Evolutionary conservation across 2,329 filamentous ascomycete species (phyloP).

Genomic region (Fusarium haematococcum): DNA sequence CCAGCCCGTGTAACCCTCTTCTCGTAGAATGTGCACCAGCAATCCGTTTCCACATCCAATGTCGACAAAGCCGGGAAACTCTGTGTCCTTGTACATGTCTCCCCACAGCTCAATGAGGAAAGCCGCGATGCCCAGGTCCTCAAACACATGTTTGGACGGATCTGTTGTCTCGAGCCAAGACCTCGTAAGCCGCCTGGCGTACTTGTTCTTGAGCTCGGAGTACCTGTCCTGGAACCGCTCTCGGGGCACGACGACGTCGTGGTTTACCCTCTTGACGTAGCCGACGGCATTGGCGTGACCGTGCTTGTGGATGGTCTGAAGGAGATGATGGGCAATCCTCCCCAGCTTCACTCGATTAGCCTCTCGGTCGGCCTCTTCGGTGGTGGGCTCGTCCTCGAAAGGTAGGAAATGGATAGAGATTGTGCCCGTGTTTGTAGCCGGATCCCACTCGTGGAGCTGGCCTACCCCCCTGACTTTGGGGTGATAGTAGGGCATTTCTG

Average conservation of each 20-base stretch:
- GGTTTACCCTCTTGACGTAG: conserved; percentile 84
- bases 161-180: conserved; percentile 89
- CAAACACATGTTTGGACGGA: conserved; percentile 92
- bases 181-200: conserved; percentile 78
- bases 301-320: conserved; percentile 79
- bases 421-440: conserved; percentile 55
- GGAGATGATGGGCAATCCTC: conserved; percentile 76
- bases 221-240: conserved; percentile 86
- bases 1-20: conserved; percentile 86
- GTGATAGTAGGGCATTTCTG: conserved; percentile 88
- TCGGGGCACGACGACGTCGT: conserved; percentile 84
- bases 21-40: conserved; percentile 82
- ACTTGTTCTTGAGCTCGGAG: conserved; percentile 79
- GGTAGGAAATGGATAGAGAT: conserved; percentile 72
- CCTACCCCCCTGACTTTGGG: conserved; percentile 80
- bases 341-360: conserved; percentile 61
- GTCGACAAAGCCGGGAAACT: conserved; percentile 92
- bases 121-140: conserved; percentile 89
- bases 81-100: conserved; percentile 75
- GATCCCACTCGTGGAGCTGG: conserved; percentile 77
- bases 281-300: conserved; percentile 73
- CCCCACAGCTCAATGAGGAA: conserved; percentile 94
- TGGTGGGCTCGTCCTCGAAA: conserved; percentile 48
- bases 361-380: conserved; percentile 33
- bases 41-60: conserved; percentile 96